Evolutionary conservation across 306 rosid species (phyloP).

Genomic region (Dryas drummondii): DNA sequence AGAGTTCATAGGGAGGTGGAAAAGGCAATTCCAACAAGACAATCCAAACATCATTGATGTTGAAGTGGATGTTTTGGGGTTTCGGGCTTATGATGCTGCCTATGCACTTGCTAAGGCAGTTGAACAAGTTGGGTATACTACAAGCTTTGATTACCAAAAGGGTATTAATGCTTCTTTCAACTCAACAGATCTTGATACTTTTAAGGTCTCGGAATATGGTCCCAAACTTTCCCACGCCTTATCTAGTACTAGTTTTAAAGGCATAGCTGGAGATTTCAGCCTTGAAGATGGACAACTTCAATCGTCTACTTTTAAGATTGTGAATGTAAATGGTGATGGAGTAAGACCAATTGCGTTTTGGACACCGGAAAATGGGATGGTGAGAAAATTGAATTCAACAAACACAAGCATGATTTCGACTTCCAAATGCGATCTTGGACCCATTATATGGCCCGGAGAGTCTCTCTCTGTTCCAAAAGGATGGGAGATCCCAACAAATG

Average conservation of each 20-base stretch:
- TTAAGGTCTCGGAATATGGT: neutral
- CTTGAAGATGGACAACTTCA: slow-evolving; percentile 17
- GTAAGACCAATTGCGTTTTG: no score
- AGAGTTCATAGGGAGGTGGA: slow-evolving; percentile 39
- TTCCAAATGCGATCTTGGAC: no score
- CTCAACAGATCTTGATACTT: neutral
- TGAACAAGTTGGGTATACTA: slow-evolving; percentile 23
- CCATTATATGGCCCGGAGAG: slow-evolving; percentile 53
- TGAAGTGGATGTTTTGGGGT: slow-evolving; percentile 33
- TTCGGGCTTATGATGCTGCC: slow-evolving; percentile 56
- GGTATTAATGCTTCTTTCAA: neutral
- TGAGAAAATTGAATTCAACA: no score
- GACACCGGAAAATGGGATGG: no score
- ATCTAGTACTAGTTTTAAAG: slow-evolving; percentile 21
- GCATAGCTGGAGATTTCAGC: slow-evolving; percentile 33
- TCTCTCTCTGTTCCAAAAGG: slow-evolving; percentile 37
- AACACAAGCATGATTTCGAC: no score
- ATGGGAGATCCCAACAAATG: slow-evolving; percentile 49
- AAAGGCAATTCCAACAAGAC: slow-evolving; percentile 26
- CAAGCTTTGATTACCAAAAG: neutral
- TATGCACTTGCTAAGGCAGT: slow-evolving; percentile 34
- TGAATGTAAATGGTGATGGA: no score
- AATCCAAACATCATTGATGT: slow-evolving; percentile 25
- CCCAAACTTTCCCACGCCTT: slow-evolving; percentile 18
- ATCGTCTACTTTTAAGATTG: slow-evolving; percentile 27